phyloP scores from a whole-genome alignment of 2,329 filamentous ascomycete genomes.

The Lecanicillium sp. region DNA sequence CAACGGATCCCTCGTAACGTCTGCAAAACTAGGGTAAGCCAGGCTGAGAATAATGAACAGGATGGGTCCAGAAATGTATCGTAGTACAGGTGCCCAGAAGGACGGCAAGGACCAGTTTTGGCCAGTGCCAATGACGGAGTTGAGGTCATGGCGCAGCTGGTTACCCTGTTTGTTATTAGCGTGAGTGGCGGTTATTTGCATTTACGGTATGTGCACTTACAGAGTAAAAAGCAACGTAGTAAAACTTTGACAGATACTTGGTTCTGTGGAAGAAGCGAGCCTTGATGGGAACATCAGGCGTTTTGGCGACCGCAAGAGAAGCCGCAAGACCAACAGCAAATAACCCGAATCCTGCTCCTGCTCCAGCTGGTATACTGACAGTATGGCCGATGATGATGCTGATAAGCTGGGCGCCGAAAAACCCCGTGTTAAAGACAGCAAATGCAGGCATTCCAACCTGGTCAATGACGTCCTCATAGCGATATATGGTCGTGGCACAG shows the following conservation, averaged over 20 bases:
- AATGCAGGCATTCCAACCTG: slow-evolving; percentile 32
- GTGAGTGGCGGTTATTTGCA: slow-evolving; percentile 3
- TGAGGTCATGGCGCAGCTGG: slow-evolving; percentile 44
- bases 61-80: slow-evolving; percentile 35
- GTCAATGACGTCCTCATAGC: slow-evolving; percentile 36
- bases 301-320: slow-evolving; percentile 28
- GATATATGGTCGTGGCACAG: slow-evolving; percentile 41
- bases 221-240: slow-evolving; percentile 44
- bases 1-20: slow-evolving; percentile 28
- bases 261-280: slow-evolving; percentile 34
- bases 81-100: slow-evolving; percentile 36
- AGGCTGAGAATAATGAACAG: slow-evolving; percentile 38
- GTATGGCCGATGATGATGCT: slow-evolving; percentile 39
- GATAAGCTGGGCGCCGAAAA: slow-evolving; percentile 37
- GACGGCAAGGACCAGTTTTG: slow-evolving; percentile 43
- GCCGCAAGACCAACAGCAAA: slow-evolving; percentile 29
- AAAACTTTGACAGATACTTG: slow-evolving; percentile 30
- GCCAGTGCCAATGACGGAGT: slow-evolving; percentile 34
- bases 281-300: slow-evolving; percentile 28
- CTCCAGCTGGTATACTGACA: slow-evolving; percentile 29
- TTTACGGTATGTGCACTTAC: slow-evolving; percentile 23
- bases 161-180: no score
- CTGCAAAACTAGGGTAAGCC: slow-evolving; percentile 34
- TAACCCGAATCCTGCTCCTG: slow-evolving; percentile 39
- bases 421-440: slow-evolving; percentile 35